These are phyloP conservation scores for Kwoniella europaea DNA, from an alignment of 768 basidiomycete genomes.

Conservation along the genomic window DNA sequence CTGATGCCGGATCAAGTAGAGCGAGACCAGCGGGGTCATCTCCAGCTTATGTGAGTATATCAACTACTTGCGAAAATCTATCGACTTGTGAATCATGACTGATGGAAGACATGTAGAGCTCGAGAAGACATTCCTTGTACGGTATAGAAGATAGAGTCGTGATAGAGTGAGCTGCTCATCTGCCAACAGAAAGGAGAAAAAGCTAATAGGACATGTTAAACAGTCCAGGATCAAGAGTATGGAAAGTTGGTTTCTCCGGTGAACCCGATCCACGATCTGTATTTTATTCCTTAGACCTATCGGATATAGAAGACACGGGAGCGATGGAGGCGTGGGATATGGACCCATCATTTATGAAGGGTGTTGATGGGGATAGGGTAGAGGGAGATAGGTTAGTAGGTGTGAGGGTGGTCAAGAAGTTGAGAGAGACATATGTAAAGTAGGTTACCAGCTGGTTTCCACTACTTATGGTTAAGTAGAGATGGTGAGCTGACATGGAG, in stretches of 20 bases:
- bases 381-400: slow-evolving; percentile 78
- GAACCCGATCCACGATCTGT: slow-evolving; percentile 88
- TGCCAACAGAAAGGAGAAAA: neutral
- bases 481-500: slow-evolving; percentile 14
- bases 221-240: slow-evolving; percentile 82
- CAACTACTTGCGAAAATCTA: neutral
- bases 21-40: slow-evolving; percentile 43
- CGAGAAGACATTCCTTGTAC: slow-evolving; percentile 84
- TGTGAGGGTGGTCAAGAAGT: slow-evolving; percentile 68
- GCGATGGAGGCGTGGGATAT: slow-evolving; percentile 48
- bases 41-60: slow-evolving; percentile 50
- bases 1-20: slow-evolving; percentile 50
- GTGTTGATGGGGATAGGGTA: slow-evolving; percentile 51
- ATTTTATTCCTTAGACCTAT: slow-evolving; percentile 62
- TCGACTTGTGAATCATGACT: neutral
- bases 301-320: slow-evolving; percentile 13
- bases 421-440: slow-evolving; percentile 84
- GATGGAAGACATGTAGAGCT: slow-evolving; percentile 32
- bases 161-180: slow-evolving; percentile 65
- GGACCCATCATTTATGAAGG: slow-evolving; percentile 41
- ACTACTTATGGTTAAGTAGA: neutral
- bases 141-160: slow-evolving; percentile 95
- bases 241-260: slow-evolving; percentile 98
- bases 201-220: neutral
- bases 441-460: slow-evolving; percentile 56